phyloP scores from a whole-genome alignment of 2,329 filamentous ascomycete genomes.

The Ophiostoma ips region DNA sequence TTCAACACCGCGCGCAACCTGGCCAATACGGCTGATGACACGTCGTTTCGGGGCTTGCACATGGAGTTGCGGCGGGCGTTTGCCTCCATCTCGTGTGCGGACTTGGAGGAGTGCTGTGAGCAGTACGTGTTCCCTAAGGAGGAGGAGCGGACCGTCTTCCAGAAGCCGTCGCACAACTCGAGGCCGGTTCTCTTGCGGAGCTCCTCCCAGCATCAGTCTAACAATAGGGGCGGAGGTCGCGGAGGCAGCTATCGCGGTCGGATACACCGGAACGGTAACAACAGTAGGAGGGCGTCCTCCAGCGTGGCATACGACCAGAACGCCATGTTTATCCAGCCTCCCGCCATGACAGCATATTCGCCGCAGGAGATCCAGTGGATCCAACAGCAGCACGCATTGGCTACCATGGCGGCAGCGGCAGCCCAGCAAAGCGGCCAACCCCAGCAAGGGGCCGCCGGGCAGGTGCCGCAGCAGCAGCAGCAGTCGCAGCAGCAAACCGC shows the following conservation, averaged over 20 bases:
- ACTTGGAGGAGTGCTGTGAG: slow-evolving; percentile 73
- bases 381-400: slow-evolving; percentile 23
- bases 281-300: slow-evolving; percentile 38
- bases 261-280: slow-evolving; percentile 30
- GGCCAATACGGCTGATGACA: slow-evolving; percentile 92
- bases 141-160: slow-evolving; percentile 46
- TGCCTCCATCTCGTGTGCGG: slow-evolving; percentile 61
- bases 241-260: slow-evolving; percentile 28
- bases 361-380: slow-evolving; percentile 38
- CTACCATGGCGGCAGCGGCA: slow-evolving; percentile 23
- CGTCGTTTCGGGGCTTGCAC: slow-evolving; percentile 83
- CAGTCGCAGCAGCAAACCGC: slow-evolving; percentile 26
- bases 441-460: slow-evolving; percentile 21
- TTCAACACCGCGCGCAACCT: slow-evolving; percentile 85
- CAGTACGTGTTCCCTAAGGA: slow-evolving; percentile 80
- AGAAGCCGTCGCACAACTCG: slow-evolving; percentile 39
- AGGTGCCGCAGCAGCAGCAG: slow-evolving; percentile 26
- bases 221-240: slow-evolving; percentile 25
- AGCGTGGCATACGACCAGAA: slow-evolving; percentile 37
- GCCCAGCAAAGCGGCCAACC: slow-evolving; percentile 19
- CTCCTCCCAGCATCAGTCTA: slow-evolving; percentile 41
- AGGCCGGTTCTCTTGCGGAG: slow-evolving; percentile 45
- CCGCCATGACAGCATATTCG: slow-evolving; percentile 25
- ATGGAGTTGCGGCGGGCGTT: slow-evolving; percentile 81
- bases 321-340: slow-evolving; percentile 25